A percentile compares a stretch with the other conserved stretches of the same genome.
Conservation (phyloP, 345 rosid genomes). For the Rhodomyrtus tomentosa region DNA sequence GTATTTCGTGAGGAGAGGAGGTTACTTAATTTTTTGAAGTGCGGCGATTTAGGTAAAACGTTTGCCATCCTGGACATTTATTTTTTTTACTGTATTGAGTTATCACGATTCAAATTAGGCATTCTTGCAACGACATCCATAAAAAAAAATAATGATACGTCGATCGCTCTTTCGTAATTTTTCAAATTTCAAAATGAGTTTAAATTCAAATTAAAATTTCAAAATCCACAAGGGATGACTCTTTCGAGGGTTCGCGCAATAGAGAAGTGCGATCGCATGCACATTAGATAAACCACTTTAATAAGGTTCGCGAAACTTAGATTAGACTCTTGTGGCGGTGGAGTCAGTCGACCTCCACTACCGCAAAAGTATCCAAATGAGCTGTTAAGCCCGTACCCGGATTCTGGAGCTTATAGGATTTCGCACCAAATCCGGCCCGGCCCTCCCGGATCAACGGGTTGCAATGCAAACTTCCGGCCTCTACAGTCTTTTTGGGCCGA, state of each 20-base stretch:
- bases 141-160: neutral
- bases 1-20: neutral
- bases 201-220: neutral
- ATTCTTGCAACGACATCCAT: neutral
- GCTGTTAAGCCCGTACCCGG: neutral
- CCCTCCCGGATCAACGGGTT: neutral
- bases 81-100: neutral
- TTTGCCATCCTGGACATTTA: neutral
- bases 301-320: no score
- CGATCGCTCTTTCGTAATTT: neutral
- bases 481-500: neutral
- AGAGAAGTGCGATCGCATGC: neutral
- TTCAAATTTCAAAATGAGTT: accelerated
- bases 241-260: neutral
- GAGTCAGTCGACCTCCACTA: no score
- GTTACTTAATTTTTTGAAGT: no score
- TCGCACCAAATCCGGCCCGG: neutral
- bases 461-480: neutral
- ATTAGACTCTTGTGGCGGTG: no score
- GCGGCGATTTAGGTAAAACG: neutral
- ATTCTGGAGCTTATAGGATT: neutral
- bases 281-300: neutral
- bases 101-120: neutral
- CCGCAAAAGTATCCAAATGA: no score
- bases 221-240: neutral